Conservation (phyloP, 306 rosid species). For the Begonia masoniana region DNA sequence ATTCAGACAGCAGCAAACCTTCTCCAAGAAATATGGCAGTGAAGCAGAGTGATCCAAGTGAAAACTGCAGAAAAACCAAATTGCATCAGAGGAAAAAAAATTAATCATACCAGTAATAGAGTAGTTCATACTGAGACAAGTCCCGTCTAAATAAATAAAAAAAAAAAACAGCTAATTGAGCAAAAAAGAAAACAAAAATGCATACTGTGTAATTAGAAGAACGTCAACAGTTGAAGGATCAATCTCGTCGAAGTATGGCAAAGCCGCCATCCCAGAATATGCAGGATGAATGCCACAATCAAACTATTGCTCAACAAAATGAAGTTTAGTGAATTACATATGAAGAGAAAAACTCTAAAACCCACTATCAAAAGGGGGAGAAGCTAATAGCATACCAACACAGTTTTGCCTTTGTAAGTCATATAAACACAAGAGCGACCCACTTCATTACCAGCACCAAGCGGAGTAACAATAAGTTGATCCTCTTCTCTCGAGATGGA, state of each 20-base stretch:
- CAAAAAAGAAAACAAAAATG: background rate
- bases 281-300: constrained; percentile 96
- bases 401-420: constrained; percentile 62
- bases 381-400: constrained; percentile 24
- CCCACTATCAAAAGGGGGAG: background rate
- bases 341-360: background rate
- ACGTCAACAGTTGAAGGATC: constrained; percentile 86
- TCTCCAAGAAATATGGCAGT: constrained; percentile 81
- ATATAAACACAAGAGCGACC: constrained; percentile 89
- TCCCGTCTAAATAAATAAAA: background rate
- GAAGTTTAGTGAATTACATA: background rate
- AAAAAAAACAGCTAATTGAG: background rate
- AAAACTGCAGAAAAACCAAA: constrained; percentile 34
- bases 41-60: constrained; percentile 96
- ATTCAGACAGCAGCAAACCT: constrained; percentile 23
- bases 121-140: too few relatives aligned
- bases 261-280: constrained; percentile 91
- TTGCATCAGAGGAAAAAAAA: background rate
- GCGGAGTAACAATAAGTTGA: constrained; percentile 51
- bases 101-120: background rate
- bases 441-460: constrained; percentile 92
- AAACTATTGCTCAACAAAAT: constrained; percentile 26
- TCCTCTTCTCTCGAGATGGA: constrained; percentile 49
- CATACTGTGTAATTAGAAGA: constrained; percentile 83
- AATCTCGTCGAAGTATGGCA: constrained; percentile 91